Evolutionary conservation across 352 stramenopile genomes (phyloP), one percentile per base, ranked within the genome.

Genomic region (Pythium pyrilobum): DNA sequence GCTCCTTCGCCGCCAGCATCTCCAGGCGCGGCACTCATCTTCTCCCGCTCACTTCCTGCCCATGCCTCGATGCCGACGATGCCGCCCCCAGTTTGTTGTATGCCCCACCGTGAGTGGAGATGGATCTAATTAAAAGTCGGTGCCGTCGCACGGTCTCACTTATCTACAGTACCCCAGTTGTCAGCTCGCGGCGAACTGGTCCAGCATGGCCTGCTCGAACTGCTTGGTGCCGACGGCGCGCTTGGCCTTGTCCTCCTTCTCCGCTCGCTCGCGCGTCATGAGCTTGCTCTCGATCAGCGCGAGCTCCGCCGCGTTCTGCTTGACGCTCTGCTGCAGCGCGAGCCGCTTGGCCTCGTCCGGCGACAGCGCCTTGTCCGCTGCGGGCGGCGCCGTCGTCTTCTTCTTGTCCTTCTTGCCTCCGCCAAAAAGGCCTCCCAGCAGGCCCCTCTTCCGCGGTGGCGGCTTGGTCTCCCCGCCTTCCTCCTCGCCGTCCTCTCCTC

Each of bases 131-230:
- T n/a, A n/a, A n/a, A n/a, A n/a, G n/a, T n/a, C n/a, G n/a, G n/a
- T n/a, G n/a, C n/a, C n/a, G n/a, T n/a, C n/a, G n/a, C n/a, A n/a
- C n/a, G n/a, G n/a, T 13, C 31, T 36, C 8, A 36, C 8, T 36
- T 8, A 36, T 36, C 8, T 36, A 36, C 31, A 36, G 31, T 36
- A 36, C 31, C 8, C 31, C 31, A 36, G 13, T 36, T 13, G 31
- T n/a, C n/a, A n/a, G n/a, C n/a, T n/a, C n/a, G n/a, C n/a, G 15
- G 32, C 54, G n/a, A 87, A 56, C 39, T 83, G 69, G 4, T 84
- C 49, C 7, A 85, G 27, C 39, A 85, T 80, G 0, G 71, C 51
- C 11, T 75, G 61, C 23, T 81, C 72, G 47, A 85, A 88, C 10
- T 62, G 59, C 25, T 67, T 64, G 0, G 74, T 83, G 36, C 72